Evolutionary conservation across 495 filamentous ascomycete genomes (phyloP), one percentile per base, ranked within the genome.

Genomic region (Bacidia rubella): DNA sequence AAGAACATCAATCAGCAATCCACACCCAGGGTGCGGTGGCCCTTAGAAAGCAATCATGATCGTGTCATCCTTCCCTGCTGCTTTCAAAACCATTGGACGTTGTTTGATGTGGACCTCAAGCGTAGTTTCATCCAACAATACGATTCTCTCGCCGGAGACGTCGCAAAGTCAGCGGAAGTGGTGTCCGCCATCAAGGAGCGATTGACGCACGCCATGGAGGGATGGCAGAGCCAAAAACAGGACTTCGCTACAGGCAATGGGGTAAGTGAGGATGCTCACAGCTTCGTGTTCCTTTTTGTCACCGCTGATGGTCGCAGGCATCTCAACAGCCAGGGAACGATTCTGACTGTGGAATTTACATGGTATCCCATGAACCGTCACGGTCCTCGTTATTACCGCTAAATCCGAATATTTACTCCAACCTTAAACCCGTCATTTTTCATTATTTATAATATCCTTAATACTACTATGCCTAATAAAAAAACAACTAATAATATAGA

Each of bases 51-150:
- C 29, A 35, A 15, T 35, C 25, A 51, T 41, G 32, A 51, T 23
- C 49, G 25, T 9, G 29, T 51, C 17, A 51, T 51, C 32, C 49
- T 51, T 51, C 49, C 32, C 17, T 51, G 49, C 49, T 51, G 49
- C n/a, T 40, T 40, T 42, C 7, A 40, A 40, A 23, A 10, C 23
- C 32, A 51, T 51, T 51, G 49, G 32, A 51, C 32, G 11, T 22
- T 51, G 49, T 51, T 40, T 41, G 49, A 51, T 12, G 32, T 51
- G 19, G 49, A 51, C n/a, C 49, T 51, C 49, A 51, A 41, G 24
- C 49, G 38, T 51, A 51, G 24, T 21, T 2, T 22, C 19, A 51
- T 51, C n/a, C 49, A n/a, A 51, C 32, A 51, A 2, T 51, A 51
- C 39, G n/a, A 51, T 19, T 51, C 49, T 22, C 32, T 51, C 4